Evolutionary conservation across 169 alveolate genomes (phyloP).

Genomic region (Plasmodium vinckei): DNA sequence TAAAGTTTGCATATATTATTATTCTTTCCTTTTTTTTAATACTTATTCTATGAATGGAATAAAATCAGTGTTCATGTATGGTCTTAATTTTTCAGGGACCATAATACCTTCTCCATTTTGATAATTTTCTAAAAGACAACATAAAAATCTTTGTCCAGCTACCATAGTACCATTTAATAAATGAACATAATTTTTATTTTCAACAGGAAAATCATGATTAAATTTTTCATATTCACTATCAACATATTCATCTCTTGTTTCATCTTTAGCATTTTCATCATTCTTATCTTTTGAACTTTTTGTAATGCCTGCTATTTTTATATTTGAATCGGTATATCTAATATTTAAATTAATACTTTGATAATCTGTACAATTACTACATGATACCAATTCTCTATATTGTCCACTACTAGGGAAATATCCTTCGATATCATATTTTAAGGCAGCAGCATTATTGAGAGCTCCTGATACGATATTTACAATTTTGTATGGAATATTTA

Average conservation of each 20-base stretch:
- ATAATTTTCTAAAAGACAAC: slow-evolving; percentile 96
- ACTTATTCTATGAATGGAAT: slow-evolving; percentile 83
- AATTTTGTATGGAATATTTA: slow-evolving; percentile 97
- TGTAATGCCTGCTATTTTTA: slow-evolving; percentile 4
- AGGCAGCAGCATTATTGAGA: slow-evolving; percentile 99
- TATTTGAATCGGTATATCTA: slow-evolving; percentile 78
- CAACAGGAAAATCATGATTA: slow-evolving; percentile 86
- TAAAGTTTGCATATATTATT: slow-evolving; percentile 11
- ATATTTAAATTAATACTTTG: slow-evolving; percentile 89
- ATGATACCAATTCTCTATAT: slow-evolving; percentile 98
- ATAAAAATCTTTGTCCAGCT: slow-evolving; percentile 98
- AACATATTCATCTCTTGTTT: neutral
- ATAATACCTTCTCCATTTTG: slow-evolving; percentile 95
- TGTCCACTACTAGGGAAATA: slow-evolving; percentile 99
- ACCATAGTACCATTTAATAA: slow-evolving; percentile 98
- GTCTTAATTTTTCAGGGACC: slow-evolving; percentile 94
- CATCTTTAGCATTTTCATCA: neutral
- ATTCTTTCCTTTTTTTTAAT: slow-evolving; percentile 6
- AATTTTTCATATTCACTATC: slow-evolving; percentile 91
- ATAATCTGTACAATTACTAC: slow-evolving; percentile 99
- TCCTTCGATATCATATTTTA: slow-evolving; percentile 99
- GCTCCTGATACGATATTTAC: slow-evolving; percentile 99
- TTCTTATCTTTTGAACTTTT: neutral
- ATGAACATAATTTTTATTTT: slow-evolving; percentile 91
- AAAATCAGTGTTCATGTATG: slow-evolving; percentile 92